These are phyloP conservation scores for Tillandsia fasciculata DNA, from an alignment of 176 grass and related monocot genomes.

Conservation along the genomic window DNA sequence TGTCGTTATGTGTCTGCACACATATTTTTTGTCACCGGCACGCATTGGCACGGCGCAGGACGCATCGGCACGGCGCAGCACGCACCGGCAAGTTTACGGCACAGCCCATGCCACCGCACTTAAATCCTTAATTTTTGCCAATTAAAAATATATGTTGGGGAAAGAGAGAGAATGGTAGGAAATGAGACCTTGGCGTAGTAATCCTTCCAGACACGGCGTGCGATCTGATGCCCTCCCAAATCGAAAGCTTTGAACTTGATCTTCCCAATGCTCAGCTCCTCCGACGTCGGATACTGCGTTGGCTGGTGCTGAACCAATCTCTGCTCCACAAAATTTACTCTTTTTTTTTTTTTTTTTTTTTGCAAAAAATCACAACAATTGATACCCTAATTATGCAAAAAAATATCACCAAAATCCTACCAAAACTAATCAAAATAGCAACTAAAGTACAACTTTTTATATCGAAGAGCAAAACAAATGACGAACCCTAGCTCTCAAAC, in stretches of 20 bases:
- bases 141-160: background rate
- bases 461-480: too few species aligned
- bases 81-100: too few species aligned
- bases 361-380: too few species aligned
- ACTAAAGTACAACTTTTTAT: background rate
- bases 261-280: conserved; percentile 75
- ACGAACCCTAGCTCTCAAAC: too few species aligned
- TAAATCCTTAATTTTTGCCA: background rate
- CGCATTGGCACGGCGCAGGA: too few species aligned
- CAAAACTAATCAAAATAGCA: background rate
- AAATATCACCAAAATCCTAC: background rate
- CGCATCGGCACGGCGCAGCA: too few species aligned
- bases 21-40: too few species aligned
- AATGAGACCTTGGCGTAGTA: conserved; percentile 56
- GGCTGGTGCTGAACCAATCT: conserved; percentile 70
- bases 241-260: conserved; percentile 86
- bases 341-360: too few species aligned
- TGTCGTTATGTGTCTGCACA: too few species aligned
- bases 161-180: background rate
- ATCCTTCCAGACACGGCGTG: conserved; percentile 71
- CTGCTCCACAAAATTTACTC: conserved; percentile 10
- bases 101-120: background rate
- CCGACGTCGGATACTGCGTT: conserved; percentile 69
- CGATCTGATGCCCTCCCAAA: conserved; percentile 66
- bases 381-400: too few species aligned